Evolutionary conservation across 2,329 filamentous ascomycete species (phyloP), one percentile per base, ranked within the genome.

Genomic region (Fusarium aywerte): DNA sequence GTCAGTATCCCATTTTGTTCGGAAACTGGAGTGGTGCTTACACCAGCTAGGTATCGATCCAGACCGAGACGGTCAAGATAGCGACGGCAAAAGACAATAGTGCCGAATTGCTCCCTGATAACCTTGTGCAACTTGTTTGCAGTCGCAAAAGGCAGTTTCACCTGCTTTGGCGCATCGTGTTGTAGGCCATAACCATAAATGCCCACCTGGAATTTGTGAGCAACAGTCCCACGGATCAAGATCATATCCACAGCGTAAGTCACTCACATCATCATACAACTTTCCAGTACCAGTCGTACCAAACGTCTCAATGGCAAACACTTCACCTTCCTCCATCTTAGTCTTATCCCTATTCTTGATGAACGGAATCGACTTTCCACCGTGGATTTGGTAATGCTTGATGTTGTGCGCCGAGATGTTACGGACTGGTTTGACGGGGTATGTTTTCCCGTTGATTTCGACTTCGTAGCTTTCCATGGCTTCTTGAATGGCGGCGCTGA

Each of bases 261-360:
- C 10, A 71, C 76, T 70, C 79, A 92, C 91, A 80, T 96, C 92
- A 72, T 97, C 92, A 68, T 86, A 83, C 40, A 95, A 88, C 74
- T 90, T 90, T 64, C 93, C 93, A 73, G 91, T 92, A 60, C 93
- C 94, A 13, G 93, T 97, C 74, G 89, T 94, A 33, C 93, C 93
- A 76, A 97, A 97, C 0, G 93, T 97, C 80, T 97, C 93, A 70
- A 97, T 96, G 62, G 93, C 93, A 78, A 95, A 97, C 18, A 92
- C 87, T 72, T 97, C 93, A 33, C 93, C 93, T 78, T 97, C 93
- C 79, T 97, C 93, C 93, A 97, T 97, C 84, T 96, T 96, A 36
- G 92, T 96, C 75, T 90, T 87, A 72, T 96, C 91, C 48, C 84
- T 84, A 58, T 89, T 89, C 82, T 95, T 96, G 69, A 96, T 91